Conservation (phyloP, 164 flowering plant genomes). For the Nymphaea colorata region DNA sequence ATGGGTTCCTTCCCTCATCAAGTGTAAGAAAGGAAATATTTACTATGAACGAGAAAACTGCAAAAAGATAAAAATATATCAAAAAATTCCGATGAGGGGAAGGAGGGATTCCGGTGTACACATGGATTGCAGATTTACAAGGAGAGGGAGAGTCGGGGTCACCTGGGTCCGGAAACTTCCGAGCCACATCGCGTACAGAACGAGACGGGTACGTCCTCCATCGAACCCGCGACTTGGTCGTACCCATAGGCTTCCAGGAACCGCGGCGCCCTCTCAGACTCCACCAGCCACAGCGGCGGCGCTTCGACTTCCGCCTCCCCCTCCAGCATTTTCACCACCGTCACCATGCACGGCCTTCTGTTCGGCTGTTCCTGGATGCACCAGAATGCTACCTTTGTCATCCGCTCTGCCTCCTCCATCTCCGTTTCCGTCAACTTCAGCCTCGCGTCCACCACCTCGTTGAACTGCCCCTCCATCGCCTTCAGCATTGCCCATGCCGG, state of each 20-base stretch:
- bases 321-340: constrained; percentile 86
- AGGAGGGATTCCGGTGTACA: too few relatives aligned
- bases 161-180: background rate
- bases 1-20: too few relatives aligned
- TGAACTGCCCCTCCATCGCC: constrained; percentile 46
- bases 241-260: background rate
- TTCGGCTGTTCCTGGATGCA: constrained; percentile 81
- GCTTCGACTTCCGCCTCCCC: constrained; percentile 51
- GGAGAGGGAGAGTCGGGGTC: background rate
- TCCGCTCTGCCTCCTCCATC: constrained; percentile 40
- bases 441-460: constrained; percentile 41
- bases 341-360: constrained; percentile 69
- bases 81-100: too few relatives aligned
- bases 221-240: background rate
- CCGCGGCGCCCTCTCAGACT: background rate
- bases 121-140: too few relatives aligned
- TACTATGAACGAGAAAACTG: too few relatives aligned
- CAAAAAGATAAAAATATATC: too few relatives aligned
- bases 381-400: constrained; percentile 73
- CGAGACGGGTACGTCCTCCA: background rate
- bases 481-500: constrained; percentile 80
- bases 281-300: constrained; percentile 31
- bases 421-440: constrained; percentile 20
- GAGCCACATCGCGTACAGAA: background rate
- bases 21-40: too few relatives aligned